Conservation (phyloP, 208 protist species). For the Crithidia sp. region DNA sequence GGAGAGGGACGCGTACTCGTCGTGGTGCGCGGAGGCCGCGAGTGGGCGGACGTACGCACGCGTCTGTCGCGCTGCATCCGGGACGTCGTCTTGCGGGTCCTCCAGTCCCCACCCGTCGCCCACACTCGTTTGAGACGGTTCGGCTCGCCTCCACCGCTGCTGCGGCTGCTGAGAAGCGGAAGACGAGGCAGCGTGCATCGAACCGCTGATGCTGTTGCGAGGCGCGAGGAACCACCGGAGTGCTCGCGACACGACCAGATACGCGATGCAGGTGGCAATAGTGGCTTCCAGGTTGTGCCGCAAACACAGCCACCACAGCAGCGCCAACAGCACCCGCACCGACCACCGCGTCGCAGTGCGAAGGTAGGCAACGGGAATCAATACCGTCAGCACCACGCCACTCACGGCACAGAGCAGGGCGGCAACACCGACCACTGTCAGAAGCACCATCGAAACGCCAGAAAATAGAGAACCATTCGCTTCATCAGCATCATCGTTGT, state of each 20-base stretch:
- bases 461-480: background rate
- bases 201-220: too few relatives aligned
- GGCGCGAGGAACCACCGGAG: background rate
- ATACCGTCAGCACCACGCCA: slow-evolving; percentile 32
- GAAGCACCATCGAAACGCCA: background rate
- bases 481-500: background rate
- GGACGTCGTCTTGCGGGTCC: slow-evolving; percentile 21
- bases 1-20: slow-evolving; percentile 7
- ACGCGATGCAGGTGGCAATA: slow-evolving; percentile 3
- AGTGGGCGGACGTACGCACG: slow-evolving; percentile 28
- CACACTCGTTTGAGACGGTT: background rate
- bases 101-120: background rate
- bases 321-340: slow-evolving; percentile 24
- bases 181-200: background rate
- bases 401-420: slow-evolving; percentile 15
- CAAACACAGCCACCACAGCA: slow-evolving; percentile 20
- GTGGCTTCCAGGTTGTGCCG: slow-evolving; percentile 61
- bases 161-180: background rate
- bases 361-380: slow-evolving; percentile 43
- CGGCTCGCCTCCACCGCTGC: background rate
- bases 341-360: slow-evolving; percentile 31
- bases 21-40: background rate
- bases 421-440: background rate
- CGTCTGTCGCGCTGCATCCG: slow-evolving; percentile 15
- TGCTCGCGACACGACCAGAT: background rate